Evolutionary conservation across 2,329 filamentous ascomycete species (phyloP), one percentile per base, ranked within the genome.

Genomic region (Botrytis hyacinthi): DNA sequence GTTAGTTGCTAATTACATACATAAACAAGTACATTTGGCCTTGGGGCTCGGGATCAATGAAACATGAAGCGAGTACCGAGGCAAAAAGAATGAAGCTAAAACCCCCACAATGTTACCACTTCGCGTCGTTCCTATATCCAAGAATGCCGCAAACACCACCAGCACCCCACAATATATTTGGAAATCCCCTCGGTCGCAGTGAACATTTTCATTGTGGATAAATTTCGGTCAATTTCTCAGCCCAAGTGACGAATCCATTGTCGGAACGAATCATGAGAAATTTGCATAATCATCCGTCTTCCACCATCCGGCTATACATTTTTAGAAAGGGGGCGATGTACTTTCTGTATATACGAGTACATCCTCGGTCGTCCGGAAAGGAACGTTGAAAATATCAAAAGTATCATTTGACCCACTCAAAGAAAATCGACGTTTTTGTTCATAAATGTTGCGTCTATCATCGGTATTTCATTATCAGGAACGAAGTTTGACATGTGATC

Each of bases 341-440:
- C n/a, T 54, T n/a, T 26, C 14, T n/a, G 14, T 37, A 62, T 40
- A 3, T 62, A n/a, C 26, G 26, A 42, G 44, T 40, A 54, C 32
- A 71, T 66, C 46, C 70, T 71, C 70, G 59, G 70, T 26, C 70
- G 32, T 57, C 44, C 32, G 70, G 59, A 42, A 71, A 66, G 63
- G 46, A 54, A 67, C 46, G 35, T 67, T 54, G 32, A 5, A 40
- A 26, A 65, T 26, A 66, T 71, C 59, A 54, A 29, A 71, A 71
- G 35, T 29, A 54, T 57, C 70, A 71, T 57, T 57, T 71, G 70
- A 71, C 70, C 59, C n/a, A n/a, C 12, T 65, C 59, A 16, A 71
- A 62, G 32, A 2, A 42, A 48, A 37, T 22, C 29, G 26, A 68
- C 6, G 18, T 18, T 9, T 22, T 35, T 70, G 37, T 10, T 42